phyloP scores from a whole-genome alignment of 2,329 filamentous ascomycete species.

The Bipolaris oryzae region DNA sequence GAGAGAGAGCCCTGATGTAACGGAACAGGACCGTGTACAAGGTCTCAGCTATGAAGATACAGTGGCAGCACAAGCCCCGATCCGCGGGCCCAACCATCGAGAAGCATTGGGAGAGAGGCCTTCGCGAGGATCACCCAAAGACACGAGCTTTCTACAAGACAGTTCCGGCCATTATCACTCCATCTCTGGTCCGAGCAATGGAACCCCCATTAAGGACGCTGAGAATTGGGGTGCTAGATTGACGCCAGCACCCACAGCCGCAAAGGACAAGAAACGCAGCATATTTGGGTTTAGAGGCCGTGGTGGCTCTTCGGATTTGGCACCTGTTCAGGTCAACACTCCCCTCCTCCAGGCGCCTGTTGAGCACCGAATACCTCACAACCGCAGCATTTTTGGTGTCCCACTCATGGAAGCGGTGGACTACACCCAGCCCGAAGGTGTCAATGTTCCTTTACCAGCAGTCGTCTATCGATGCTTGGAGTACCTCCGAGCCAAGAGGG shows the following conservation, averaged over 20 bases:
- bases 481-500: conserved; percentile 83
- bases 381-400: conserved; percentile 76
- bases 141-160: conserved; percentile 44
- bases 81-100: conserved; percentile 53
- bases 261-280: conserved; percentile 81
- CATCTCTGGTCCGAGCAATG: conserved; percentile 87
- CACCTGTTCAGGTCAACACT: conserved; percentile 42
- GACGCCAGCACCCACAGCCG: conserved; percentile 49
- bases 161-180: conserved; percentile 45
- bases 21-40: conserved; percentile 48
- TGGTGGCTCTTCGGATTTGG: conserved; percentile 71
- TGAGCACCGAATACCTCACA: conserved; percentile 50
- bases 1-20: conserved; percentile 49
- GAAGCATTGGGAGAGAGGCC: conserved; percentile 28
- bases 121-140: conserved; percentile 39
- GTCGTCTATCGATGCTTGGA: conserved; percentile 96
- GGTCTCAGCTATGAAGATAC: conserved; percentile 63
- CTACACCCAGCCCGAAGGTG: conserved; percentile 73
- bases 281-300: conserved; percentile 69
- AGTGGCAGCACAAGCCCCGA: conserved; percentile 62
- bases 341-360: conserved; percentile 25
- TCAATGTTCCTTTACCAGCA: conserved; percentile 79
- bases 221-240: conserved; percentile 83
- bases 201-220: conserved; percentile 80
- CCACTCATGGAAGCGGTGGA: conserved; percentile 85